A percentile compares a stretch with the other conserved stretches of the same genome.
phyloP scores from a whole-genome alignment of 768 basidiomycete species.

The Rhodocollybia butyracea region DNA sequence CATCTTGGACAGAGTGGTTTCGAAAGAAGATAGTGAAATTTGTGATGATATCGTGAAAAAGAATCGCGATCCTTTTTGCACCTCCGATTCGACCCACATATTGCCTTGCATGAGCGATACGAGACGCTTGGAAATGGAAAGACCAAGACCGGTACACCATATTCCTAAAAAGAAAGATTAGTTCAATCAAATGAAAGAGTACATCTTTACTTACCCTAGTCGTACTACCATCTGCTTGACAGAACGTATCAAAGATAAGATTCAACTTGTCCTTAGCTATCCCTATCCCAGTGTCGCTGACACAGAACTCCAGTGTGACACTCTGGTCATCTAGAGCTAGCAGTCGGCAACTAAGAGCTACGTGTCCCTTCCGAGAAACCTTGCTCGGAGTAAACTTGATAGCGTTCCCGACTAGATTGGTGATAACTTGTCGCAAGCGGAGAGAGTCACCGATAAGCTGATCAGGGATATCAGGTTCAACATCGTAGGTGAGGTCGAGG shows the following conservation, averaged over 20 bases:
- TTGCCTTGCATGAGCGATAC: constrained; percentile 97
- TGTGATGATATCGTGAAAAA: constrained; percentile 94
- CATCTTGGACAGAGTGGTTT: constrained; percentile 75
- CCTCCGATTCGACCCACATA: constrained; percentile 98
- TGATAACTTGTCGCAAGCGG: constrained; percentile 91
- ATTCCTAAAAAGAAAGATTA: constrained; percentile 57
- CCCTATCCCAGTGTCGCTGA: constrained; percentile 96
- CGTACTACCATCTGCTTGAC: constrained; percentile 97
- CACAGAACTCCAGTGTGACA: constrained; percentile 94
- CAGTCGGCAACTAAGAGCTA: constrained; percentile 83
- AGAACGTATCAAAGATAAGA: constrained; percentile 98
- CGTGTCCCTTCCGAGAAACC: constrained; percentile 77
- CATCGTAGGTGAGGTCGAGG: constrained; percentile 92
- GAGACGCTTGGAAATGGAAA: constrained; percentile 96
- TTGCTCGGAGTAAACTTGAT: constrained; percentile 95
- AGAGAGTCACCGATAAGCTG: constrained; percentile 96
- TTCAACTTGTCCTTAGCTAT: constrained; percentile 98
- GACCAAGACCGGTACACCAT: constrained; percentile 92
- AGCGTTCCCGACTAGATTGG: constrained; percentile 92
- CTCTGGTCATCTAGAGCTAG: constrained; percentile 76
- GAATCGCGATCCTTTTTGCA: constrained; percentile 89
- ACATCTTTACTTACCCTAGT: constrained; percentile 62
- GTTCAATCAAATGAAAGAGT: constrained; percentile 5
- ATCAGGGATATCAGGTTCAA: constrained; percentile 94
- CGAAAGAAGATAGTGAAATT: constrained; percentile 72